A percentile compares a stretch with the other conserved stretches of the same genome.
phyloP scores from a whole-genome alignment of 768 basidiomycete genomes.

The Suillus clintonianus region DNA sequence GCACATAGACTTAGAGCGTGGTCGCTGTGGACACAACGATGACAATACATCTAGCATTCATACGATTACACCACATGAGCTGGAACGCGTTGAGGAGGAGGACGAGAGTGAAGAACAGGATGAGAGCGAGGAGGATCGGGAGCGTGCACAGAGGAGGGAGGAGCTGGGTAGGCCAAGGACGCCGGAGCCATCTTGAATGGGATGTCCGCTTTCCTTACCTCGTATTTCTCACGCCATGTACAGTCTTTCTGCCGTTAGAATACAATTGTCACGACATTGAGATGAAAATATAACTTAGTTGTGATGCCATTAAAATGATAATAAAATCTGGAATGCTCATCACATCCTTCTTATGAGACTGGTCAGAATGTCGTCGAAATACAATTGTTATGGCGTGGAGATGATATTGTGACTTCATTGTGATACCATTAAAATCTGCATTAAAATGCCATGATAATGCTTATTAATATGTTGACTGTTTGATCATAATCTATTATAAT shows the following conservation, averaged over 20 bases:
- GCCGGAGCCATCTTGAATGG: constrained; percentile 73
- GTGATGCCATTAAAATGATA: not conserved
- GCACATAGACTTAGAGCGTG: constrained; percentile 14
- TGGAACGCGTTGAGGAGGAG: constrained; percentile 75
- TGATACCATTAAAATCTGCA: too few species aligned
- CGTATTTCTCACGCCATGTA: not conserved
- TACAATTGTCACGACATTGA: not conserved
- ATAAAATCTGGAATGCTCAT: not conserved
- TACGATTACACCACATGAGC: constrained; percentile 69
- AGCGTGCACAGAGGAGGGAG: constrained; percentile 44
- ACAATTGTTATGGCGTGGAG: not conserved
- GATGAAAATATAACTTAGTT: not conserved
- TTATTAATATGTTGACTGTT: too few species aligned
- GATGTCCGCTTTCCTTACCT: constrained; percentile 15
- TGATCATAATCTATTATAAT: too few species aligned
- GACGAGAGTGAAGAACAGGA: constrained; percentile 58
- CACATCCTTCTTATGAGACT: not conserved
- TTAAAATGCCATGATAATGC: too few species aligned
- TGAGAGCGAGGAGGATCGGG: constrained; percentile 48
- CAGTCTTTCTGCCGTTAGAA: not conserved
- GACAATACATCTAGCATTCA: constrained; percentile 72
- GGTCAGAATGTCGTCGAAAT: not conserved
- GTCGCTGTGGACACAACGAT: constrained; percentile 45
- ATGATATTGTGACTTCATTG: not conserved
- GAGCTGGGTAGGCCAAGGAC: constrained; percentile 75